Percentiles rank a stretch among this genome's conserved stretches.
Evolutionary conservation across 139 green algal species (phyloP).

Genomic region (Mychonastes homosphaera): DNA sequence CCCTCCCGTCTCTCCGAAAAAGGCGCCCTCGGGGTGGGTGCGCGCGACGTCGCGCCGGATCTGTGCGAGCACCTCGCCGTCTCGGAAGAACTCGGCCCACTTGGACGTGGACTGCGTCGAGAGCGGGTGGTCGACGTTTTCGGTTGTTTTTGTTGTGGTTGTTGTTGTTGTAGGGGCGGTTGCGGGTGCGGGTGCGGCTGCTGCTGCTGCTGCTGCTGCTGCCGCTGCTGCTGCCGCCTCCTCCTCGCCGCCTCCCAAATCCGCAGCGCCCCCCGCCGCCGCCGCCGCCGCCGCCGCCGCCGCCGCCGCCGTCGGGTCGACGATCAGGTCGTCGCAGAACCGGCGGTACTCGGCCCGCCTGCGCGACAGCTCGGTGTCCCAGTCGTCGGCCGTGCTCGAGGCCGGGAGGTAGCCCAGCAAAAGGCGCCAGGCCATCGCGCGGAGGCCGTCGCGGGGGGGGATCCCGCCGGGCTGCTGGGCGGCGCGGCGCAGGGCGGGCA

Average conservation of each 20-base stretch:
- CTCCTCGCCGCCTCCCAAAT: neutral
- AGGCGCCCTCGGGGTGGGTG: conserved; percentile 92
- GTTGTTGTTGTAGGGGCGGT: neutral
- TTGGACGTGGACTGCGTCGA: conserved; percentile 40
- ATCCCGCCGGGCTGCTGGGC: too few species aligned
- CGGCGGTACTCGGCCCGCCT: conserved; percentile 67
- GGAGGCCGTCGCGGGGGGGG: too few species aligned
- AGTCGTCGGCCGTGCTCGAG: conserved; percentile 54
- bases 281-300: neutral
- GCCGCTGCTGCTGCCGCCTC: neutral
- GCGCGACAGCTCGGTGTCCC: conserved; percentile 39
- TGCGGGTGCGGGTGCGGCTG: neutral
- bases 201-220: conserved; percentile 9
- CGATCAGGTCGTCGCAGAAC: conserved; percentile 80
- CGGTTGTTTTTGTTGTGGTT: conserved; percentile 1
- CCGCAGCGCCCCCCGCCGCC: conserved; percentile 8
- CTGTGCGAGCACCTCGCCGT: conserved; percentile 76
- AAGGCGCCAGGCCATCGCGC: conserved; percentile 57
- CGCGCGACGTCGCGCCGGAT: conserved; percentile 88
- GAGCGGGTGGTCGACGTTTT: conserved; percentile 67
- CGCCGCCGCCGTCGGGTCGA: conserved; percentile 55
- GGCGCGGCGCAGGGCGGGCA: too few species aligned
- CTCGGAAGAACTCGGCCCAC: conserved; percentile 79
- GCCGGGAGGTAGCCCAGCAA: conserved; percentile 76
- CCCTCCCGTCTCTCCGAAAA: conserved; percentile 78